Conservation (phyloP, 2,329 filamentous ascomycete genomes). For the Colletotrichum acutatum region DNA sequence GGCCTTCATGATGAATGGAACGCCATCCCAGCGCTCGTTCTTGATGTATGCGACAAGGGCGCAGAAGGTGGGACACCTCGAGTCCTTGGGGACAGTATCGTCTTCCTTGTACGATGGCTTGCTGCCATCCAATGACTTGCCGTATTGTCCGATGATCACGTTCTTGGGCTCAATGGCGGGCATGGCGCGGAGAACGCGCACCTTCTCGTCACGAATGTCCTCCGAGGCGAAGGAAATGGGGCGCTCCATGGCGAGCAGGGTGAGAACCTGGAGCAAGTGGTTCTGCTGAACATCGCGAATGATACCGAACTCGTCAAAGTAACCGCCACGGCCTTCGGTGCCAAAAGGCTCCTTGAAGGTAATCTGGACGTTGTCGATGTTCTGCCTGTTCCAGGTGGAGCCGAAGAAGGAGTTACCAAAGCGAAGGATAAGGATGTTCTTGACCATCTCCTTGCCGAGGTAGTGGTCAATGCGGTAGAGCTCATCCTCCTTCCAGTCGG, state of each 20-base stretch:
- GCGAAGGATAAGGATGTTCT: constrained; percentile 97
- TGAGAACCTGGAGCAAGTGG: constrained; percentile 95
- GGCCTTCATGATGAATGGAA: constrained; percentile 99
- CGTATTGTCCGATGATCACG: constrained; percentile 99
- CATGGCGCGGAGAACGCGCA: constrained; percentile 93
- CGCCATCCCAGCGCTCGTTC: constrained; percentile 99
- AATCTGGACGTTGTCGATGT: constrained; percentile 99
- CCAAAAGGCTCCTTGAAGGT: constrained; percentile 99
- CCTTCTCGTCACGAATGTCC: constrained; percentile 98
- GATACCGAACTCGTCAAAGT: constrained; percentile 99
- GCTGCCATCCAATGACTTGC: constrained; percentile 92
- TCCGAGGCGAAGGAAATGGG: constrained; percentile 98
- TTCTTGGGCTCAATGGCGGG: constrained; percentile 98
- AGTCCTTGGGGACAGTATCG: constrained; percentile 96
- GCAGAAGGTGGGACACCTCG: constrained; percentile 97
- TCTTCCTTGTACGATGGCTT: constrained; percentile 99
- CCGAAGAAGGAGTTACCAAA: constrained; percentile 99
- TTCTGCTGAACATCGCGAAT: constrained; percentile 99
- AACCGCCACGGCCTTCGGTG: constrained; percentile 96
- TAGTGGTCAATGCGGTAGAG: constrained; percentile 99
- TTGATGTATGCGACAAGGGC: constrained; percentile 98
- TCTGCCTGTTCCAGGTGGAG: constrained; percentile 98
- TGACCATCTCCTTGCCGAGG: constrained; percentile 99
- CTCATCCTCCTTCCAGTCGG: constrained; percentile 99
- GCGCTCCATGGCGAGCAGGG: constrained; percentile 96